Conservation (phyloP, 2,329 filamentous ascomycete species). For the Lasiodiplodia citricola region DNA sequence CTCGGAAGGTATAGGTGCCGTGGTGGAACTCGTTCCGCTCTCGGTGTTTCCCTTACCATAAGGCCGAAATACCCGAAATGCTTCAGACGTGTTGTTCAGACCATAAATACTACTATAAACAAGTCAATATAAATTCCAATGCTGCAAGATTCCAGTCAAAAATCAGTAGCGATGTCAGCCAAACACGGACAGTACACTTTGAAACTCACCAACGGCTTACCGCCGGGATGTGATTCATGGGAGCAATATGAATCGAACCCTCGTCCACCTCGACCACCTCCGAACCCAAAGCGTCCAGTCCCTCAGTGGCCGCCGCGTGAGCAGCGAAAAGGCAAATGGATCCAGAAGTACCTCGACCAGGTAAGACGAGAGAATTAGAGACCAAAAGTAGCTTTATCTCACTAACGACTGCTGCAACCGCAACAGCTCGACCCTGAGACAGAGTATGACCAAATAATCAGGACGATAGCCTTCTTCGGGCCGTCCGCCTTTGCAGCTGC, state of each 20-base stretch:
- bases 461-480: background rate
- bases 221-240: background rate
- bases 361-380: background rate
- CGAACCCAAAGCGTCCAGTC: background rate
- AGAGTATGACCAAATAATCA: background rate
- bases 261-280: background rate
- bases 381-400: accelerated
- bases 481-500: background rate
- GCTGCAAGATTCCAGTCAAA: too few species aligned
- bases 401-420: background rate
- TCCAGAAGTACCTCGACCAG: background rate
- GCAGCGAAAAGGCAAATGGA: background rate
- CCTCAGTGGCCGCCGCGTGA: background rate
- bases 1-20: too few species aligned
- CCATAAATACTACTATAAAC: too few species aligned
- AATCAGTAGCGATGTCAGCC: too few species aligned
- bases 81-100: too few species aligned
- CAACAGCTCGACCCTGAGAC: background rate
- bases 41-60: too few species aligned
- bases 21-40: too few species aligned
- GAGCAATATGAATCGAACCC: background rate
- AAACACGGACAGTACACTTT: too few species aligned
- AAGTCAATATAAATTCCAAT: too few species aligned
- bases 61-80: too few species aligned
- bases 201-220: too few species aligned